Evolutionary conservation across 805 yeast species (phyloP), one percentile per base, ranked within the genome.

Genomic region (Priceomyces fermenticarens): DNA sequence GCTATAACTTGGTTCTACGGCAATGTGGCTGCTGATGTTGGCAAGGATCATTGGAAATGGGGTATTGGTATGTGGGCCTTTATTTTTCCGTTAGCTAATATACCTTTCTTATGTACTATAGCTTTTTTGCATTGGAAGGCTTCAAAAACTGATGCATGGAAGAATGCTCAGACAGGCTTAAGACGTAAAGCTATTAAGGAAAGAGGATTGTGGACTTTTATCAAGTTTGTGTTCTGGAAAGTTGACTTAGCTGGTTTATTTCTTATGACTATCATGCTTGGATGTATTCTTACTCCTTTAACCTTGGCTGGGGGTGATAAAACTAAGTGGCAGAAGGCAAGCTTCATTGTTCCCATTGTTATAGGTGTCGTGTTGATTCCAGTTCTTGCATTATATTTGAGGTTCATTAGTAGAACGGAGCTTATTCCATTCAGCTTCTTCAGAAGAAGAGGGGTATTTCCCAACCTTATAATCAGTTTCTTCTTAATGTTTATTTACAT

Each of bases 261-360:
- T 26, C 40, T 69, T 20, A 41, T 69, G 34, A 48, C 57, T 41
- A 64, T 61, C 10, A 66, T 62, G 12, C 56, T 65, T 28, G 59
- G 62, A 14, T 49, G 63, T 20, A 54, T 66, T 40, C 51, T 69
- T 40, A 59, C 67, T 12, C 72, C 74, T 27, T 60, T 69, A 52
- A 56, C 60, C 17, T 41, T 68, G n/a, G 58, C 60, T 10, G 54
- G 58, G 16, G 57, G 56, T 39, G 57, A 49, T 15, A 30, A 41
- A 28, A 30, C 38, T 15, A 43, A 41, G 23, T 53, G 56, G 56
- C 32, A 42, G 25, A 25, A 40, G 11, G 56, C 46, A 9, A 25
- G 35, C 14, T 50, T 46, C 31, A 49, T 49, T 30, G 53, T 44
- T 14, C 54, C 54, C 13, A 23, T 51, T 12, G 49, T 47, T 4